These are phyloP conservation scores for Setaria viridis DNA, from an alignment of 202 grass and related monocot species.

Conservation along the genomic window DNA sequence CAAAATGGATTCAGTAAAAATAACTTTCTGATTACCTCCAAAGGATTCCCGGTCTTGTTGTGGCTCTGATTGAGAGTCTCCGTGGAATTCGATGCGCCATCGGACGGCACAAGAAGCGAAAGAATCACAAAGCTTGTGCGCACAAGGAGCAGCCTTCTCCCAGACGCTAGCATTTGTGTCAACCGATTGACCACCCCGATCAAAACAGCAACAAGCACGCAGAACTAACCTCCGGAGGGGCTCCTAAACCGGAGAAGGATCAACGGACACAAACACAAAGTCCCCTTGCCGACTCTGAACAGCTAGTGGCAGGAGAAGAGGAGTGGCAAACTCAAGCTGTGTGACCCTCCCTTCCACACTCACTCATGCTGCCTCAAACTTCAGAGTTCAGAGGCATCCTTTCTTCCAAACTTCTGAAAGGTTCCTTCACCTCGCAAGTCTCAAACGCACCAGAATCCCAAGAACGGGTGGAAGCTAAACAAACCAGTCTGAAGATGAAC, in stretches of 20 bases:
- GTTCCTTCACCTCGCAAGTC: conserved; percentile 25
- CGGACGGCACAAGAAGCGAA: conserved; percentile 32
- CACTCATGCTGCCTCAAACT: conserved; percentile 28
- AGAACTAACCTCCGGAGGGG: background rate
- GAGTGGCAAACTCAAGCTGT: conserved; percentile 9
- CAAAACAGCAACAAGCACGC: background rate
- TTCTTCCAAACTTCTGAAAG: conserved; percentile 12
- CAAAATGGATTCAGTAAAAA: conserved; percentile 2
- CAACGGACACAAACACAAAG: background rate
- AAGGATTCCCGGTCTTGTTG: conserved; percentile 48
- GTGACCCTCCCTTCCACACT: conserved; percentile 31
- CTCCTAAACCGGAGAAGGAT: conserved; percentile 22
- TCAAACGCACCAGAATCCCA: conserved; percentile 18
- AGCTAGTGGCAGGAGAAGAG: conserved; percentile 20
- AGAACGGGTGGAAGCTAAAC: conserved; percentile 1
- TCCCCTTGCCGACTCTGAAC: background rate
- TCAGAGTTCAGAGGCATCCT: background rate
- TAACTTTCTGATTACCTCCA: conserved; percentile 57
- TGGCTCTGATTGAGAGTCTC: conserved; percentile 47
- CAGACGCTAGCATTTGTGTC: conserved; percentile 52
- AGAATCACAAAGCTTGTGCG: conserved; percentile 47
- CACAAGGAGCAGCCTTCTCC: conserved; percentile 39
- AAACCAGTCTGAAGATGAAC: conserved; percentile 29
- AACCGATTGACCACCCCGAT: conserved; percentile 1
- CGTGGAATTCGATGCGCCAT: conserved; percentile 46